phyloP scores from a whole-genome alignment of 2,329 filamentous ascomycete genomes.

The Coniochaeta sp. region DNA sequence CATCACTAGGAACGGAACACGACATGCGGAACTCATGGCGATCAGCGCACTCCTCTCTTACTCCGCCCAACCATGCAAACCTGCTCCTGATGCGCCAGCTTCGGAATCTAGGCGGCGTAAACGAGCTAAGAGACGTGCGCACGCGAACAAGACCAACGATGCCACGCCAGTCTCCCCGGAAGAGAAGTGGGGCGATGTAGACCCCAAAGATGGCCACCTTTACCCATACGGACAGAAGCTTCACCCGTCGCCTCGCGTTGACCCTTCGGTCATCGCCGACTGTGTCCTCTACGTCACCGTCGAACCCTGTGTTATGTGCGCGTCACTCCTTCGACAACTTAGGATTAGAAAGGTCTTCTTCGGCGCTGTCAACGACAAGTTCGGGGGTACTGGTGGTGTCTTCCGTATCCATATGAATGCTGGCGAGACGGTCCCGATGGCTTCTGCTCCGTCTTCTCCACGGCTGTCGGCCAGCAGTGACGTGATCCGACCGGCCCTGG shows the following conservation, averaged over 20 bases:
- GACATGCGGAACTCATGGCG: slow-evolving; percentile 93
- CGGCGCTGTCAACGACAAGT: slow-evolving; percentile 92
- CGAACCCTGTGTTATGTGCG: slow-evolving; percentile 98
- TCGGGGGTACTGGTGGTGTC: slow-evolving; percentile 92
- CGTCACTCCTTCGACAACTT: slow-evolving; percentile 82
- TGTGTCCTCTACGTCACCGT: slow-evolving; percentile 89
- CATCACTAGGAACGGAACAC: slow-evolving; percentile 79
- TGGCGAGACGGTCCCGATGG: slow-evolving; percentile 15
- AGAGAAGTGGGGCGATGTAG: slow-evolving; percentile 37
- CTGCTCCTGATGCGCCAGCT: slow-evolving; percentile 5
- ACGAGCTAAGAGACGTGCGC: slow-evolving; percentile 5
- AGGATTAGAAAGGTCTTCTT: slow-evolving; percentile 87
- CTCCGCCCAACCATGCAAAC: slow-evolving; percentile 21
- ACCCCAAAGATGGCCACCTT: slow-evolving; percentile 47
- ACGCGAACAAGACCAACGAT: slow-evolving; percentile 15
- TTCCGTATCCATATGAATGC: slow-evolving; percentile 71
- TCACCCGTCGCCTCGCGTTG: slow-evolving; percentile 47
- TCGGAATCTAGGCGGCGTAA: slow-evolving; percentile 1
- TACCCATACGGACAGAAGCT: slow-evolving; percentile 55
- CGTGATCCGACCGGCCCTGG: slow-evolving; percentile 16
- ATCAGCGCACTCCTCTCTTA: slow-evolving; percentile 51
- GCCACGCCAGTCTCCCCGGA: background rate
- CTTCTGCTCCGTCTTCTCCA: slow-evolving; percentile 30
- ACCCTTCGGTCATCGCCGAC: slow-evolving; percentile 60
- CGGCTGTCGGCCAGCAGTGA: slow-evolving; percentile 14